Base-by-base conservation (phyloP, 2,329 filamentous ascomycete genomes). In the Emmonsiellopsis sp. region DNA sequence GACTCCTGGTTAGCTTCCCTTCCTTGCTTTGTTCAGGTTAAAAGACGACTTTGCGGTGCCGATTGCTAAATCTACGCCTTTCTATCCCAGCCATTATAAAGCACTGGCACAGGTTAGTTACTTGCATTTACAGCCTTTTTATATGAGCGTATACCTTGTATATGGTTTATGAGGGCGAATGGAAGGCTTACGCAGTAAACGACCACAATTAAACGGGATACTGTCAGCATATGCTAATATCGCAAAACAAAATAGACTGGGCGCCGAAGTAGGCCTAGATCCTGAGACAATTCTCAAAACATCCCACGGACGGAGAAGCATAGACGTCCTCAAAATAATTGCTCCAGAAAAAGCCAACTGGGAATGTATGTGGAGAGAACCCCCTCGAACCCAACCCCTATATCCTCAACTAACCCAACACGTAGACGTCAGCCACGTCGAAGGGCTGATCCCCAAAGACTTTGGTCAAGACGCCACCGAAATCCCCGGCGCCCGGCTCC, bases 301-400 rank as follows among this genome's bases (percentile, higher is more conserved):
- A 8, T 95, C 90, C 5, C 93, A 98, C 71, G 93, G 93, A 57
- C 83, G 92, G 55, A 78, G 93, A 55, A 89, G 84, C 60, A 95
- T 97, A 63, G 93, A 98, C 63, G 83, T 87, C 2, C 77, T 98
- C 55, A 81, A 81, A 67, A 75, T 91, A 32, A 81, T 95, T 55
- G 85, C 88, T 57, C 87, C 89, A 13, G 84, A 87, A 61, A 88
- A 89, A 67, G 93, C 93, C 42, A 96, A 86, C 62, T 92, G 87
- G 89, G 89, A 95, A 59, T 95, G 89, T 94, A 73, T 74, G 87
- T 81, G 34, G 5, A 13, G 11, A 14, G 14, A n/a, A 42, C 32
- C 10, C 31, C 39, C 32, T 33, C 27, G 13, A 4, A 32, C 7
- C 17, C 39, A 39, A 17, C 7, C 40, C 36, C 42, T 53, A 45